phyloP scores from a whole-genome alignment of 2,329 filamentous ascomycete species.

The Botrytis tulipae region DNA sequence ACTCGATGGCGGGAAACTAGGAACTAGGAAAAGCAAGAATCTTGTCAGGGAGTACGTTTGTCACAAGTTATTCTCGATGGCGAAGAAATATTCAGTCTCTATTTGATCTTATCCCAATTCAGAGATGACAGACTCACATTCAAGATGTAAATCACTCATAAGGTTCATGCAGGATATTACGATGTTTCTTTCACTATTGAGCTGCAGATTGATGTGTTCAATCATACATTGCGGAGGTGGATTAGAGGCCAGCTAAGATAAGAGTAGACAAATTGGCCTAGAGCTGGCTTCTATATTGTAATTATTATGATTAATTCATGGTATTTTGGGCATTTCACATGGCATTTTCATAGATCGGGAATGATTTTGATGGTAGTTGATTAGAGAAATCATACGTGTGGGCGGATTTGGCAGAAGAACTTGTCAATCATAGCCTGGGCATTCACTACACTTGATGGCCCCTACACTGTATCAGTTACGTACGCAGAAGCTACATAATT shows the following conservation, averaged over 20 bases:
- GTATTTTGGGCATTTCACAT: not conserved
- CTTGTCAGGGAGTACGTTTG: not conserved
- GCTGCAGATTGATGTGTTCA: not conserved
- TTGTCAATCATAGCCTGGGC: not conserved
- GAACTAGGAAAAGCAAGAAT: rapidly evolving
- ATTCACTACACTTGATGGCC: not conserved
- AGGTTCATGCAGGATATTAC: rapidly evolving
- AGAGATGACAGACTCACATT: not conserved
- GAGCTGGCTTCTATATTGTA: not conserved
- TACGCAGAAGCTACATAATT: not conserved
- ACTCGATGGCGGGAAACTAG: not conserved
- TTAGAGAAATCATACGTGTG: not conserved
- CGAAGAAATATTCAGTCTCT: no score
- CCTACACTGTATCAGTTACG: not conserved
- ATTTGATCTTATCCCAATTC: not conserved
- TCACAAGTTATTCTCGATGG: no score
- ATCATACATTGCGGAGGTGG: rapidly evolving
- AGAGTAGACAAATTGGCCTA: not conserved
- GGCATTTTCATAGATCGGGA: not conserved
- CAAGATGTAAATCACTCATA: no score
- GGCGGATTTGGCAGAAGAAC: not conserved
- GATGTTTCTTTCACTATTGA: not conserved
- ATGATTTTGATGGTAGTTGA: not conserved
- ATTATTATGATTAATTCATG: rapidly evolving
- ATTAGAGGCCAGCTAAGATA: rapidly evolving